Conservation (phyloP, 345 rosid species). For the Eucalyptus regnans region DNA sequence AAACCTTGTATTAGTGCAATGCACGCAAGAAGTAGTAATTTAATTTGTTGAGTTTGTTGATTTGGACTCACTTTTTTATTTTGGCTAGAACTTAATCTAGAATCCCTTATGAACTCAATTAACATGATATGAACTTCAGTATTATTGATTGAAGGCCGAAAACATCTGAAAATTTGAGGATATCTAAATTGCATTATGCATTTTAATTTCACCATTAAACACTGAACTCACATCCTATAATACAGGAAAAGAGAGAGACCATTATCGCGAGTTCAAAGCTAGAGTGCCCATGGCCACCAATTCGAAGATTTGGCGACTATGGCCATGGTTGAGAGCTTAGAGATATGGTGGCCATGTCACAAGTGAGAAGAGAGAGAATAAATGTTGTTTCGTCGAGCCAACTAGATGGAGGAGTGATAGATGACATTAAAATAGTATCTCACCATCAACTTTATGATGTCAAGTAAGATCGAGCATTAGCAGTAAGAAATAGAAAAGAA, state of each 20-base stretch:
- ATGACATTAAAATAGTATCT: background rate
- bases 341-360: background rate
- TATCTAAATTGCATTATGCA: background rate
- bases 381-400: rapidly evolving
- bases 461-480: background rate
- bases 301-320: too few relatives aligned
- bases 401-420: background rate
- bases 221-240: background rate
- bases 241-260: background rate
- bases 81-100: background rate
- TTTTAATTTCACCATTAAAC: background rate
- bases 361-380: background rate
- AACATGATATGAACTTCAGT: background rate
- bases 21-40: rapidly evolving
- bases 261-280: rapidly evolving
- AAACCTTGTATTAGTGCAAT: background rate
- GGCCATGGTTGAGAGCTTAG: background rate
- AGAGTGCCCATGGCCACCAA: background rate
- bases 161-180: background rate
- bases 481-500: background rate
- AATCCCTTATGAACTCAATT: background rate
- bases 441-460: background rate
- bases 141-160: background rate
- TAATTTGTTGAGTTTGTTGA: background rate
- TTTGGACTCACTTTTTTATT: background rate